Base-by-base conservation (phyloP, 1,284 basidiomycete genomes). In the Phellinidium pouzarii region DNA sequence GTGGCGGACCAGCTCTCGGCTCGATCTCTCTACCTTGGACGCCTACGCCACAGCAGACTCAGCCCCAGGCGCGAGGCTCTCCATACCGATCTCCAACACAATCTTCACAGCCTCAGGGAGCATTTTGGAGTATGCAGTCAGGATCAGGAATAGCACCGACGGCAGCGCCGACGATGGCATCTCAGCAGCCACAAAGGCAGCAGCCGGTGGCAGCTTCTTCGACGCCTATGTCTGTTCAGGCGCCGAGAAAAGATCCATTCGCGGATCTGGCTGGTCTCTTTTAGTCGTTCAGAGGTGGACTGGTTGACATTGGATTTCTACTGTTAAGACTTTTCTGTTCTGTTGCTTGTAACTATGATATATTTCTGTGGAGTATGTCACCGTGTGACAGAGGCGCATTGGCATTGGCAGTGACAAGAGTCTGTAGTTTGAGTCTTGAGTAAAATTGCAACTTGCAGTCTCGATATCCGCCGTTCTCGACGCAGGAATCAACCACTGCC, bases 261-360 rank as follows among this genome's bases (percentile, higher is more conserved):
- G 84, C 85, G 12, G 87, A 90, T 66, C 70, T 91, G 41, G 86
- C 76, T 2, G 82, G 82, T 31, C 67, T 91, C 53, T 89, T 91
- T 64, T 91, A 68, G 71, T 7, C 4, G 31, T 23, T 41, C 14
- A 2, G 22, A 6, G n/a, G n/a, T 17, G 9, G 31, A 11, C 31
- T 34, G 14, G 31, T 34, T 14, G 31, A 34, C 19, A 40, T 40
- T 17, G 37, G 37, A 40, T 40, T 19, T 40, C 19, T 40, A 3
- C 3, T 40, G 11, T 40, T 8, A 7, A n/a, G n/a, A 11, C 37
- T 3, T n/a, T 40, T 40, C 3, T n/a, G 7, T 17, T 17, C 8
- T 20, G 37, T 40, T 17, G 14, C 14, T 17, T 20, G 37, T 40
- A 14, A 34, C n/a, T n/a, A n/a, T n/a, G n/a, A n/a, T n/a, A n/a